Evolutionary conservation across 108 stramenopile species (phyloP).

Genomic region (Schizochytrium sp.): DNA sequence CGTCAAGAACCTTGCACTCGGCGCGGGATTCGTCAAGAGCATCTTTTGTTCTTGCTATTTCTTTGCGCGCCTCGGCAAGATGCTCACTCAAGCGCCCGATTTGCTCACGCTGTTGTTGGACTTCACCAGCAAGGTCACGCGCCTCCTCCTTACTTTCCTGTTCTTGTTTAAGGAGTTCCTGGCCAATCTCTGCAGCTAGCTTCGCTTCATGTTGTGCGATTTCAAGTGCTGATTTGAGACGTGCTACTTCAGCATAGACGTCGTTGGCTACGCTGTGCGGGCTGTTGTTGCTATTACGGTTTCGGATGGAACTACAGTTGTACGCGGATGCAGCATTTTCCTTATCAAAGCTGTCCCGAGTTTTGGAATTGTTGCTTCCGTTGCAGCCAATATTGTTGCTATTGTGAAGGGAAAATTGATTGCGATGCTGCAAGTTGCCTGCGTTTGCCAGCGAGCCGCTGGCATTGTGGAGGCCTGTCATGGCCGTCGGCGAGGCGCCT

Average conservation of each 20-base stretch:
- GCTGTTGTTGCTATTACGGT: background rate
- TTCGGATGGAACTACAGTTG: background rate
- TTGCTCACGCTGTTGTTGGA: background rate
- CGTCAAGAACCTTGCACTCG: background rate
- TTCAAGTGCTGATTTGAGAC: conserved; percentile 24
- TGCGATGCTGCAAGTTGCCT: too few species aligned
- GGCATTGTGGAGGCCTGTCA: too few species aligned
- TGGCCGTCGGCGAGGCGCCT: too few species aligned
- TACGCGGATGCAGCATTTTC: too few species aligned
- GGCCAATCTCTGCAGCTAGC: conserved; percentile 41
- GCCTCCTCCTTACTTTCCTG: background rate
- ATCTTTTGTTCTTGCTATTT: background rate
- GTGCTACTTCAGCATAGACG: background rate
- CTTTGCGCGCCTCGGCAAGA: background rate
- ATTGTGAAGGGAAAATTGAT: too few species aligned
- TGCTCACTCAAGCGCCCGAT: background rate
- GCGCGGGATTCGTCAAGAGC: conserved; percentile 29
- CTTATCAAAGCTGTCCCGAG: too few species aligned
- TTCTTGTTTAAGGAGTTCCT: conserved; percentile 28
- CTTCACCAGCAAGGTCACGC: background rate
- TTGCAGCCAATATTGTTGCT: too few species aligned
- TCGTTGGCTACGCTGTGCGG: background rate
- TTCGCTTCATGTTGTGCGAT: conserved; percentile 25
- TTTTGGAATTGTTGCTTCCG: too few species aligned
- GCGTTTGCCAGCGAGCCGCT: too few species aligned